Conservation (phyloP, 2,329 filamentous ascomycete genomes). For the Biscogniauxia sp. region DNA sequence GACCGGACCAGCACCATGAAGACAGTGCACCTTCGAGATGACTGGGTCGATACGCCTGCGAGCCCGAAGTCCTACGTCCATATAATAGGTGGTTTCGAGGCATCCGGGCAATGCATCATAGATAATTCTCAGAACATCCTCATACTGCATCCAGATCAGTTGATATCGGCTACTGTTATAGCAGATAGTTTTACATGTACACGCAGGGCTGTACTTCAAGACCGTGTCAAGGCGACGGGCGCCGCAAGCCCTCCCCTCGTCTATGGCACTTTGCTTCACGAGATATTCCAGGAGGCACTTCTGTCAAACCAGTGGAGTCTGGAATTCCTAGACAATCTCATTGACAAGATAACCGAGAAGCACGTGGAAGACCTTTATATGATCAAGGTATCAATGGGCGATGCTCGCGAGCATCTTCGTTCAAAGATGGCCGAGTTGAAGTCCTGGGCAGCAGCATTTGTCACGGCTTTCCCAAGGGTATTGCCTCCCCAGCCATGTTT, state of each 20-base stretch:
- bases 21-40: constrained; percentile 74
- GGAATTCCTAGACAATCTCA: constrained; percentile 62
- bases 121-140: constrained; percentile 82
- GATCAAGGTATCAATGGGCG: constrained; percentile 70
- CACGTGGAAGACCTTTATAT: constrained; percentile 89
- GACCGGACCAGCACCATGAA: constrained; percentile 67
- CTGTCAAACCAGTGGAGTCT: constrained; percentile 79
- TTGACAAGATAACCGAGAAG: constrained; percentile 66
- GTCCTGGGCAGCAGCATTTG: constrained; percentile 80
- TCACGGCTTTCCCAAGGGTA: constrained; percentile 68
- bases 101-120: constrained; percentile 71
- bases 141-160: constrained; percentile 90
- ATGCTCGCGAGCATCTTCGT: constrained; percentile 75
- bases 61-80: constrained; percentile 77
- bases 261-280: constrained; percentile 91
- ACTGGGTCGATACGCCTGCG: constrained; percentile 82
- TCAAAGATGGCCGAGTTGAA: constrained; percentile 81
- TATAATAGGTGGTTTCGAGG: constrained; percentile 74
- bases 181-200: constrained; percentile 95
- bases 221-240: constrained; percentile 87
- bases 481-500: constrained; percentile 17
- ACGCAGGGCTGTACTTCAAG: constrained; percentile 87
- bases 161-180: constrained; percentile 91
- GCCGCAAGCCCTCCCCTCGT: constrained; percentile 77
- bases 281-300: constrained; percentile 90